These are phyloP conservation scores for Colletotrichum graminicola DNA, from an alignment of 2,329 filamentous ascomycete species.

Conservation along the genomic window DNA sequence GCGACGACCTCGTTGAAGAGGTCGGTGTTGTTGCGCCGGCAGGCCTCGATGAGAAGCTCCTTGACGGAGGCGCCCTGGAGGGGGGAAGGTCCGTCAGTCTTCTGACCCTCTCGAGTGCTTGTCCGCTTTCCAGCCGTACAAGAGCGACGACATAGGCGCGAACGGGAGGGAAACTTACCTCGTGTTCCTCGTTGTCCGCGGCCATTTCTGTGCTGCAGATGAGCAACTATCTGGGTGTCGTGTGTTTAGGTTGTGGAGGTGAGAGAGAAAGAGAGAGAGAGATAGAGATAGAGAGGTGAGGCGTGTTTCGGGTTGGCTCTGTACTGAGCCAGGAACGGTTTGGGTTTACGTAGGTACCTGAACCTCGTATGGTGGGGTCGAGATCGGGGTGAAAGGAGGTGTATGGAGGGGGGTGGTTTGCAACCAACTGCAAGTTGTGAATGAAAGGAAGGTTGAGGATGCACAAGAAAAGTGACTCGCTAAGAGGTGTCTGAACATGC, in stretches of 20 bases:
- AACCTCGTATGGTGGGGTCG: constrained; percentile 18
- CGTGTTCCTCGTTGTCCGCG: constrained; percentile 52
- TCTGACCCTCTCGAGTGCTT: constrained; percentile 3
- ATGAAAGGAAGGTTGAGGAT: neutral
- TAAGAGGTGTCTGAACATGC: neutral
- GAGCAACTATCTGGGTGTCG: neutral
- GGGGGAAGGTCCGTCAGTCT: constrained; percentile 7
- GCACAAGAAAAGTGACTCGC: neutral
- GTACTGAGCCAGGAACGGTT: constrained; percentile 13
- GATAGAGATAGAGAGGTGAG: constrained; percentile 6
- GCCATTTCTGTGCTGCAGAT: constrained; percentile 43
- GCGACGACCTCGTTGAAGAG: constrained; percentile 82
- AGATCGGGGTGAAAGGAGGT: constrained; percentile 10
- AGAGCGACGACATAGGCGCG: neutral
- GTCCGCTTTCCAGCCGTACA: neutral
- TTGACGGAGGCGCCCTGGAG: constrained; percentile 83
- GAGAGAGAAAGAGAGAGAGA: neutral
- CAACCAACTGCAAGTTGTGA: neutral
- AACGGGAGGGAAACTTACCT: constrained; percentile 44
- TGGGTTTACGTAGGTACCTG: constrained; percentile 9
- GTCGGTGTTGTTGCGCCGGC: constrained; percentile 90
- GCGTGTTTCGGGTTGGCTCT: constrained; percentile 22
- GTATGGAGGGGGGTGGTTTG: neutral
- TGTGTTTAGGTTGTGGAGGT: constrained; percentile 7
- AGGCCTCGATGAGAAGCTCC: constrained; percentile 92